phyloP scores from a whole-genome alignment of 179 eudicot species.

The Beta lomatogona region DNA sequence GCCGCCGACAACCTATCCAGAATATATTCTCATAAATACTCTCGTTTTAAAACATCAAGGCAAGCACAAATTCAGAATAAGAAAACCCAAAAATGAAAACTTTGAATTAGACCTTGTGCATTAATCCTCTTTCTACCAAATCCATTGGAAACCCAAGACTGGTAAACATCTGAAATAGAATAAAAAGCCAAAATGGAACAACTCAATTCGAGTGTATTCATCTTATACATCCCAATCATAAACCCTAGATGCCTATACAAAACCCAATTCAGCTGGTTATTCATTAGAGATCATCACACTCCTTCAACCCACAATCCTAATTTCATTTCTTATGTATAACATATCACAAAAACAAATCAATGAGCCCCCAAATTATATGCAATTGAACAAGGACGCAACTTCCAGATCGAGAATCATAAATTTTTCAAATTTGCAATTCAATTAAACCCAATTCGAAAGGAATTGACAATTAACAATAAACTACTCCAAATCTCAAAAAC shows the following conservation, averaged over 20 bases:
- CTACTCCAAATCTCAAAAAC: constrained; percentile 8
- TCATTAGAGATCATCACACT: constrained; percentile 6
- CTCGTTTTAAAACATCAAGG: neutral
- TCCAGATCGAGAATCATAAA: neutral
- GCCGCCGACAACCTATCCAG: constrained; percentile 54
- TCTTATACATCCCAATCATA: constrained; percentile 1
- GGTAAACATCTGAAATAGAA: constrained; percentile 2
- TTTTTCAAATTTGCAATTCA: neutral
- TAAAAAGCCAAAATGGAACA: neutral
- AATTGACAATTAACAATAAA: neutral
- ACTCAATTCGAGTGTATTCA: neutral
- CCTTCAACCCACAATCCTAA: constrained; percentile 5
- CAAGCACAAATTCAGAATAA: neutral
- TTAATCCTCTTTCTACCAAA: constrained; percentile 14
- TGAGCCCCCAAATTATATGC: neutral
- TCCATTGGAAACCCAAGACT: neutral
- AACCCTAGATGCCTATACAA: constrained; percentile 21
- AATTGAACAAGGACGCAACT: constrained; percentile 2
- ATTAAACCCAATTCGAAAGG: neutral
- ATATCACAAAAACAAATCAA: constrained; percentile 8
- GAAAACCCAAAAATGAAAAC: neutral
- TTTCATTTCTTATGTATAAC: neutral
- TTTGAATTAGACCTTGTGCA: neutral
- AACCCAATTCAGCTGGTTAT: neutral
- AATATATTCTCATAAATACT: neutral